Percentiles rank a stretch among this genome's conserved stretches.
Conservation (phyloP, 305 asterid genomes). For the Striga hermonthica region DNA sequence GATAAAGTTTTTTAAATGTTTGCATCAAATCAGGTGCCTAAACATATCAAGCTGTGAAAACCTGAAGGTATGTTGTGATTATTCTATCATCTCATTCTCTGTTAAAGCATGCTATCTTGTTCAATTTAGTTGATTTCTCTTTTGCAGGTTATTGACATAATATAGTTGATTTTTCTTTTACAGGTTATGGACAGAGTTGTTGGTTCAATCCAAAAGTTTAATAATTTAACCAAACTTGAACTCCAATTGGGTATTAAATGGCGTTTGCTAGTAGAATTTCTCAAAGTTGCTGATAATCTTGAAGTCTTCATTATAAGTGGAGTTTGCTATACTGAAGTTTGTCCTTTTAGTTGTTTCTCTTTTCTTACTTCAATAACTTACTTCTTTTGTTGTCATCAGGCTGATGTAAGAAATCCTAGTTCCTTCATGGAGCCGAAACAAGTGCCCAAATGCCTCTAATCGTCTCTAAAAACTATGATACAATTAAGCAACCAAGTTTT, state of each 20-base stretch:
- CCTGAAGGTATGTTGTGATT: neutral
- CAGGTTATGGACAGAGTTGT: no score
- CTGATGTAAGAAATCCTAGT: neutral
- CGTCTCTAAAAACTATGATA: neutral
- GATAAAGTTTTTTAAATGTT: neutral
- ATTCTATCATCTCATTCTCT: neutral
- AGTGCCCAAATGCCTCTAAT: neutral
- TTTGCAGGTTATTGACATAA: neutral
- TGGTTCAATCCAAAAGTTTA: neutral
- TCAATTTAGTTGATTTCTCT: neutral
- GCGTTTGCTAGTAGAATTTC: neutral
- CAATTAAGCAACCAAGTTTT: neutral
- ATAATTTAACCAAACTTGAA: neutral
- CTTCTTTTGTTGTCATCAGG: neutral
- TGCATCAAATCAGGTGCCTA: neutral
- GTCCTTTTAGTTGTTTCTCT: neutral
- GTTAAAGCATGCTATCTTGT: neutral
- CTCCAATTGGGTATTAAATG: neutral
- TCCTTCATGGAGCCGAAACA: neutral
- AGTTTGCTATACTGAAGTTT: neutral
- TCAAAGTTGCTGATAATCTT: slow-evolving; percentile 1
- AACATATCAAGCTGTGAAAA: neutral
- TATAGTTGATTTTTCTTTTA: neutral
- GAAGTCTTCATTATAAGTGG: neutral
- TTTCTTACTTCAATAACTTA: neutral